These are phyloP conservation scores for Penicillium riverlandense DNA, from an alignment of 495 filamentous ascomycete genomes.

Conservation along the genomic window DNA sequence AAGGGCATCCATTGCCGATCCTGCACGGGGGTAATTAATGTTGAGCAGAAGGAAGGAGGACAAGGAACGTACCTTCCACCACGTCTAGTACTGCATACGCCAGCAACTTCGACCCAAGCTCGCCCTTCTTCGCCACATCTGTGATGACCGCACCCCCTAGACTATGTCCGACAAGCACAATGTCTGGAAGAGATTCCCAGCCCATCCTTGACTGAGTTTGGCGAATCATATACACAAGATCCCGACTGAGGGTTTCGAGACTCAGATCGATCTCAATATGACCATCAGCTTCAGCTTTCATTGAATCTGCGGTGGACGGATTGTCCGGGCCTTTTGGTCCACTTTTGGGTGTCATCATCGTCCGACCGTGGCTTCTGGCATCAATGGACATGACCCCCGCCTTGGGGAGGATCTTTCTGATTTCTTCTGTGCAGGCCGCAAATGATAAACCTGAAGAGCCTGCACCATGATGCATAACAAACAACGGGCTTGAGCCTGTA, in stretches of 20 bases:
- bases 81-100: conserved; percentile 93
- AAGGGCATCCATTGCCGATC: conserved; percentile 82
- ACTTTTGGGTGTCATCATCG: conserved; percentile 31
- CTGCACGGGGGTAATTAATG: conserved; percentile 12
- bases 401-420: conserved; percentile 68
- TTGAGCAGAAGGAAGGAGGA: background rate
- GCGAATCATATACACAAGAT: conserved; percentile 63
- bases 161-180: conserved; percentile 88
- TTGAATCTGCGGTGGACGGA: conserved; percentile 11
- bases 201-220: conserved; percentile 55
- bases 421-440: conserved; percentile 67
- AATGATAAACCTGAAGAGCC: conserved; percentile 87
- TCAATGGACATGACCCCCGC: conserved; percentile 82
- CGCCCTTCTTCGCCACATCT: conserved; percentile 61
- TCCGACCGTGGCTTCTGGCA: conserved; percentile 80
- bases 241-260: conserved; percentile 61
- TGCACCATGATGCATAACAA: conserved; percentile 85
- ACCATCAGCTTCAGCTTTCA: conserved; percentile 20
- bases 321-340: background rate
- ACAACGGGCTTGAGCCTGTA: conserved; percentile 58
- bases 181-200: conserved; percentile 66
- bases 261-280: conserved; percentile 49
- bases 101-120: conserved; percentile 59
- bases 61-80: conserved; percentile 63
- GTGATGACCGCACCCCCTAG: conserved; percentile 93